A percentile compares a stretch with the other conserved stretches of the same genome.
Conservation (phyloP, 2,329 filamentous ascomycete genomes). For the Diaporthe citrichinensis region DNA sequence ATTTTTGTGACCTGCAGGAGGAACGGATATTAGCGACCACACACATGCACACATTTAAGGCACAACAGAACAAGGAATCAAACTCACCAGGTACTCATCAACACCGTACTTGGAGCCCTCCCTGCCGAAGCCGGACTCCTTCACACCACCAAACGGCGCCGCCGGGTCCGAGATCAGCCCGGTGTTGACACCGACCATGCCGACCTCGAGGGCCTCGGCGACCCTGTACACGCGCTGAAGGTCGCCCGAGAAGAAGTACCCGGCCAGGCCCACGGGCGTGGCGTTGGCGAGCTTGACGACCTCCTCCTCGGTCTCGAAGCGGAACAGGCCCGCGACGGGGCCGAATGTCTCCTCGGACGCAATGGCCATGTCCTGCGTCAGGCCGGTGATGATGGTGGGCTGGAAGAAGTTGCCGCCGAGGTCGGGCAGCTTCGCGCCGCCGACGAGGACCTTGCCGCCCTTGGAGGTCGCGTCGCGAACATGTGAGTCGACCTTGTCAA, state of each 20-base stretch:
- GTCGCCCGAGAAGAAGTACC: slow-evolving; percentile 88
- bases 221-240: slow-evolving; percentile 72
- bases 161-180: slow-evolving; percentile 74
- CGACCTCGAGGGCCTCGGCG: slow-evolving; percentile 81
- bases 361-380: slow-evolving; percentile 88
- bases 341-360: slow-evolving; percentile 95
- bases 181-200: slow-evolving; percentile 90
- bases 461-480: slow-evolving; percentile 84
- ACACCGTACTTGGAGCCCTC: slow-evolving; percentile 85
- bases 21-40: slow-evolving; percentile 1
- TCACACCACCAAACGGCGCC: slow-evolving; percentile 82
- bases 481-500: slow-evolving; percentile 84
- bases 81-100: slow-evolving; percentile 71
- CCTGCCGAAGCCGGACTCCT: slow-evolving; percentile 84
- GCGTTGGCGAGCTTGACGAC: slow-evolving; percentile 87
- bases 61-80: not conserved
- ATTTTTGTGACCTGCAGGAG: slow-evolving; percentile 75
- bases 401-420: slow-evolving; percentile 90
- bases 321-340: slow-evolving; percentile 90
- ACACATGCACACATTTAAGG: too few relatives aligned
- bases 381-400: slow-evolving; percentile 89
- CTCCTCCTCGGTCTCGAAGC: slow-evolving; percentile 89
- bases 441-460: slow-evolving; percentile 81
- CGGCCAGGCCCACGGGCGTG: slow-evolving; percentile 88
- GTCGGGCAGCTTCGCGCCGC: slow-evolving; percentile 80